A percentile compares a stretch with the other conserved stretches of the same genome.
Evolutionary conservation across 2,329 filamentous ascomycete genomes (phyloP).

Genomic region (Exophiala sp.): DNA sequence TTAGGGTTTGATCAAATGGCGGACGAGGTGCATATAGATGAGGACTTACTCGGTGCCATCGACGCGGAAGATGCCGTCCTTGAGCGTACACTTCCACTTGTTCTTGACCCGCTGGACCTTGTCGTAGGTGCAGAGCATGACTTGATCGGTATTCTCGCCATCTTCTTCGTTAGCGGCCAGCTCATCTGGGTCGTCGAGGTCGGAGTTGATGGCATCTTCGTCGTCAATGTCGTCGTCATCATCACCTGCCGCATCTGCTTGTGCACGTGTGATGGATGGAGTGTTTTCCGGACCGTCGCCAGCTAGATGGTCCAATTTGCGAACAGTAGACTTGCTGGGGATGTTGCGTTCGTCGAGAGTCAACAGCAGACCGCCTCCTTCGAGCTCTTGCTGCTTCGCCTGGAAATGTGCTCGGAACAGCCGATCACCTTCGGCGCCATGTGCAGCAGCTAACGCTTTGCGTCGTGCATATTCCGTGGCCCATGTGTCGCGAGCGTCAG

Average conservation of each 20-base stretch:
- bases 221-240: conserved; percentile 57
- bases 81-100: conserved; percentile 98
- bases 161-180: conserved; percentile 81
- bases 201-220: conserved; percentile 96
- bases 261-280: conserved; percentile 30
- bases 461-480: conserved; percentile 42
- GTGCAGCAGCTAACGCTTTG: conserved; percentile 36
- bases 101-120: conserved; percentile 99
- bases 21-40: not conserved
- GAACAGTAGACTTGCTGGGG: conserved; percentile 36
- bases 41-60: conserved; percentile 73
- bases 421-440: conserved; percentile 36
- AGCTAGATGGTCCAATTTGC: conserved; percentile 29
- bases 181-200: conserved; percentile 91
- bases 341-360: conserved; percentile 38
- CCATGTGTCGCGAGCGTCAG: conserved; percentile 54
- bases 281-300: conserved; percentile 17
- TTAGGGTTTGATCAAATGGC: not conserved
- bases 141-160: conserved; percentile 74
- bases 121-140: conserved; percentile 99
- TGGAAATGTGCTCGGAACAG: conserved; percentile 40
- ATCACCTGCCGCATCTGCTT: conserved; percentile 54
- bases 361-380: conserved; percentile 43
- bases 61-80: conserved; percentile 90
- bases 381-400: conserved; percentile 38